Evolutionary conservation across 169 alveolate genomes (phyloP).

Genomic region (Plasmodium coatneyi): DNA sequence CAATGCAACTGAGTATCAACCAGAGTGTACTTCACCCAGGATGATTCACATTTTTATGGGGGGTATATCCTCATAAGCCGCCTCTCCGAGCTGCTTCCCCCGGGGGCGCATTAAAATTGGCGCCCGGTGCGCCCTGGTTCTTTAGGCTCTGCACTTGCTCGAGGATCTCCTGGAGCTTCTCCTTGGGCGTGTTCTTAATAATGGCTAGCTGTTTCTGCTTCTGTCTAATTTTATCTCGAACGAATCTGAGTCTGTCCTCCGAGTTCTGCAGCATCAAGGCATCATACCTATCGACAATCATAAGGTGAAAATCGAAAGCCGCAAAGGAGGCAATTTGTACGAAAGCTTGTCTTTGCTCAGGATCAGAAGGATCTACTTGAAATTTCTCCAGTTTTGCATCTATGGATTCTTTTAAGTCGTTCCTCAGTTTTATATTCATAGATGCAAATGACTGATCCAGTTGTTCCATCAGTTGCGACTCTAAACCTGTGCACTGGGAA

Average conservation of each 20-base stretch:
- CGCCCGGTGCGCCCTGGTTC: constrained; percentile 27
- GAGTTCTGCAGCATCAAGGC: constrained; percentile 84
- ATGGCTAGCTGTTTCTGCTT: constrained; percentile 83
- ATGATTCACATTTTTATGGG: not conserved
- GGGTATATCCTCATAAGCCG: not conserved
- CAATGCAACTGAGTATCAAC: not conserved
- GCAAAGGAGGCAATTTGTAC: constrained; percentile 85
- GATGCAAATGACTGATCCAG: constrained; percentile 84
- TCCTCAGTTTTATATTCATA: constrained; percentile 80
- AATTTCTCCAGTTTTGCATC: constrained; percentile 82
- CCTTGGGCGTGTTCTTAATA: constrained; percentile 85
- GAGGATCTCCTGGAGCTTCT: constrained; percentile 80
- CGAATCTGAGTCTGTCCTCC: constrained; percentile 82
- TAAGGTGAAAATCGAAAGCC: constrained; percentile 86
- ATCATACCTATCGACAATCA: constrained; percentile 84
- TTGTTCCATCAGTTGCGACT: constrained; percentile 83
- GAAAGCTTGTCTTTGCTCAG: constrained; percentile 82
- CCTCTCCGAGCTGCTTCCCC: not conserved
- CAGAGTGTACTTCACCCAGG: not conserved
- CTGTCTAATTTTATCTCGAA: constrained; percentile 81
- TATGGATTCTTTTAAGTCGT: constrained; percentile 80
- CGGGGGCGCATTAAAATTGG: constrained; percentile 26
- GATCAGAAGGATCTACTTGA: constrained; percentile 78
- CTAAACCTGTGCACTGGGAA: constrained; percentile 78
- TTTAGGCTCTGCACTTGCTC: constrained; percentile 79